Conservation (phyloP, 2,329 filamentous ascomycete genomes). For the Apiospora hydei region DNA sequence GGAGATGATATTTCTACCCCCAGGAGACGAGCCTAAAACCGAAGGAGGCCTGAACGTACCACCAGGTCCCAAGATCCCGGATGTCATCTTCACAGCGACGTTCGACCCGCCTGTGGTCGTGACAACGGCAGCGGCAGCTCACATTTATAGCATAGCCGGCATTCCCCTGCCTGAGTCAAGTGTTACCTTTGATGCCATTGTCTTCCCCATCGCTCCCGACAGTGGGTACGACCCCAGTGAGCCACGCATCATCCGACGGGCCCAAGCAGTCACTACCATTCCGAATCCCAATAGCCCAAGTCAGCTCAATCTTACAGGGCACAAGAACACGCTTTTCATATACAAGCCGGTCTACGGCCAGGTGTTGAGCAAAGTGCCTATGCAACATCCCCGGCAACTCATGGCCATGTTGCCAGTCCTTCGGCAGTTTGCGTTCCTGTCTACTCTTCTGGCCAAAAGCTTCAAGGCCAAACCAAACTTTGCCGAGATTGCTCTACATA, state of each 20-base stretch:
- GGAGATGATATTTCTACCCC: conserved; percentile 65
- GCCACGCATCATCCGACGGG: conserved; percentile 60
- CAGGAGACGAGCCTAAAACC: conserved; percentile 54
- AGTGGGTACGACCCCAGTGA: conserved; percentile 63
- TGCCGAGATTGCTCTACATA: conserved; percentile 29
- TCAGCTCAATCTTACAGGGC: conserved; percentile 36
- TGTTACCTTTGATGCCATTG: conserved; percentile 64
- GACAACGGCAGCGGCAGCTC: conserved; percentile 68
- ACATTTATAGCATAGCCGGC: conserved; percentile 66
- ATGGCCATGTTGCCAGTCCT: conserved; percentile 76
- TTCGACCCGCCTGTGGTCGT: conserved; percentile 79
- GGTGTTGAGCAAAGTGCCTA: conserved; percentile 71
- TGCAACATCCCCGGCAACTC: conserved; percentile 80
- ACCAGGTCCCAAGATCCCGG: conserved; percentile 63
- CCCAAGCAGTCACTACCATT: conserved; percentile 54
- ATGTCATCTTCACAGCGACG: conserved; percentile 76
- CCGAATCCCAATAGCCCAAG: conserved; percentile 32
- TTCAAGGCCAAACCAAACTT: conserved; percentile 53
- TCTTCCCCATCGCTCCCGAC: conserved; percentile 61
- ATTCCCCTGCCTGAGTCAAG: conserved; percentile 48
- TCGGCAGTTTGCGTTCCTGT: conserved; percentile 77
- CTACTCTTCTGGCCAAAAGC: conserved; percentile 67
- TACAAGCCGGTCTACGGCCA: conserved; percentile 77
- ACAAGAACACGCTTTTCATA: conserved; percentile 70
- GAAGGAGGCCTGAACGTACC: conserved; percentile 48